Percentiles rank a stretch among this genome's conserved stretches.
Conservation (phyloP, 2,329 filamentous ascomycete genomes). For the Penicillium sp. region DNA sequence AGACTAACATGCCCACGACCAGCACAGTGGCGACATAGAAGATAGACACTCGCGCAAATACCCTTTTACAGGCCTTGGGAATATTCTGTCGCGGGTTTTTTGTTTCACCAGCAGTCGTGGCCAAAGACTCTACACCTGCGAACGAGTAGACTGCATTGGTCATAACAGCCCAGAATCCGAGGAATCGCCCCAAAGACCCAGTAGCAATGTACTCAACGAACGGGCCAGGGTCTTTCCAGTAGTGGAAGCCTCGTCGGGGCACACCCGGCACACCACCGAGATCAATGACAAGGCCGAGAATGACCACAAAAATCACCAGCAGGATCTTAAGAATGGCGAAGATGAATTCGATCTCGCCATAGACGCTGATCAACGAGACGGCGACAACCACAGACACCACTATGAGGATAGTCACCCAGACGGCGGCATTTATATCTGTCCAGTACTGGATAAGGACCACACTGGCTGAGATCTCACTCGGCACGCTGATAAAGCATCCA, state of each 20-base stretch:
- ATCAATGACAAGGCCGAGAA: conserved; percentile 57
- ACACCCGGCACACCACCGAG: conserved; percentile 62
- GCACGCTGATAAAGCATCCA: conserved; percentile 56
- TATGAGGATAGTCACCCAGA: conserved; percentile 56
- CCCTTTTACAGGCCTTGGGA: conserved; percentile 55
- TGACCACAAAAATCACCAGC: conserved; percentile 48
- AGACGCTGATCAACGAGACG: conserved; percentile 53
- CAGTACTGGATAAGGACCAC: conserved; percentile 64
- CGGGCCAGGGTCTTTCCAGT: conserved; percentile 68
- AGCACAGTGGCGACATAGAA: conserved; percentile 60
- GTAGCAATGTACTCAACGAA: conserved; percentile 65
- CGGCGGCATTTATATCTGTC: conserved; percentile 41
- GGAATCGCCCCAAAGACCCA: conserved; percentile 61
- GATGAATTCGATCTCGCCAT: conserved; percentile 54
- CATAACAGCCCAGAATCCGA: conserved; percentile 58
- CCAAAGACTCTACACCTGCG: conserved; percentile 50
- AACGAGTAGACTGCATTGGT: conserved; percentile 41
- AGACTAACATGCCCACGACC: conserved; percentile 61
- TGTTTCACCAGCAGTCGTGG: conserved; percentile 57
- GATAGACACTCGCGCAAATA: conserved; percentile 57
- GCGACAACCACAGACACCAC: conserved; percentile 59
- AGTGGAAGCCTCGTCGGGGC: conserved; percentile 63
- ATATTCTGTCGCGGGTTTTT: conserved; percentile 54
- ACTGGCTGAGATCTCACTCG: conserved; percentile 62
- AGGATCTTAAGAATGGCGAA: conserved; percentile 55